Base-by-base conservation (phyloP, 2,329 filamentous ascomycete species). In the Juglanconis juglandina region DNA sequence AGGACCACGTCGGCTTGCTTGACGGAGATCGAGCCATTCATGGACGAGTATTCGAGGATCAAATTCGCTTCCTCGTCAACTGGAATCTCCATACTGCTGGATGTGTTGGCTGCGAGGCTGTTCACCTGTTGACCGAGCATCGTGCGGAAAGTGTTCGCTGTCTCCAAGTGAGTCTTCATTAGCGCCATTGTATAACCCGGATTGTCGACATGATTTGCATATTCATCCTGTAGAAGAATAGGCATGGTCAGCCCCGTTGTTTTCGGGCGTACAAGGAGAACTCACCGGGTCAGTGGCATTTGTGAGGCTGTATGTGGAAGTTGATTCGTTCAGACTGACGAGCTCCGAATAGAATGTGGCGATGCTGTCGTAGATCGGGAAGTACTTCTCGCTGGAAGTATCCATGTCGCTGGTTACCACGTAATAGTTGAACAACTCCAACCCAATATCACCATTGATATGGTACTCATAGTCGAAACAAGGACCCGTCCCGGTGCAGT, bases 271-370 rank as follows among this genome's bases (percentile, higher is more conserved):
- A 30, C 52, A 34, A 30, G 11, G 51, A 8, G n/a, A 11, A 72
- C 76, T 67, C 73, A 86, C 83, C 2, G 89, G 89, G 71, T 92
- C 89, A 0, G 89, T 91, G 73, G 89, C 87, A 64, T 91, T 89
- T 13, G 74, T 82, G 48, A 78, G 74, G 1, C 76, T 76, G 68
- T 78, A 80, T 9, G 17, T 17, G 8, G 54, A 54, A 4, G 74
- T 76, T 0, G 81, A 81, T 14, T 81, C 78, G 66, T 90, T 89
- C 65, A 76, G 85, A 49, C 80, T 76, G 2, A 90, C 71, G 1
- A 89, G 63, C 61, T 90, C 79, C 0, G 80, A 77, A 64, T 84
- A 88, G 61, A 89, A 79, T 1, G 82, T 81, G 0, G 87, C 86
- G 46, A 87, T 76, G 0, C 85, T 83, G 62, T 90, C 81, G 52